Evolutionary conservation across 768 basidiomycete genomes (phyloP).

Genomic region (Calocybe indica): DNA sequence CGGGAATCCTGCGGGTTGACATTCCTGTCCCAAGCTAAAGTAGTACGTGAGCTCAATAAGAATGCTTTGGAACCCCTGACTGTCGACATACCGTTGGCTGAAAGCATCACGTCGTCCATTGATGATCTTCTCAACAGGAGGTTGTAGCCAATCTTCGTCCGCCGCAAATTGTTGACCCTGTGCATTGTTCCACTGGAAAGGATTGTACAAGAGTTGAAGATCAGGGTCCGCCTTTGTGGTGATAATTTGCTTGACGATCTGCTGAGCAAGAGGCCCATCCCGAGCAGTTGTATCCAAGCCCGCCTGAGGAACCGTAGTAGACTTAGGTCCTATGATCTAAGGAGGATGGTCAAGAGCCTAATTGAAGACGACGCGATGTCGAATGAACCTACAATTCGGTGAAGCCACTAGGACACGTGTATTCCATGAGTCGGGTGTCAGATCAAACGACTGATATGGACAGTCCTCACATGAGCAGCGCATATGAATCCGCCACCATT

Average conservation of each 20-base stretch:
- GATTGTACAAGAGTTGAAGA: conserved; percentile 39
- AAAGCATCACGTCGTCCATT: conserved; percentile 47
- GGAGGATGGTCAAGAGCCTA: conserved; percentile 1
- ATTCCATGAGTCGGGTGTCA: too few species aligned
- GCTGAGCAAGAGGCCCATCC: conserved; percentile 41
- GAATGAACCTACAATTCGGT: conserved; percentile 30
- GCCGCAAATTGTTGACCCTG: conserved; percentile 36
- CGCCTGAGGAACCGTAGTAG: conserved; percentile 47
- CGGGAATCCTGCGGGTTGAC: conserved; percentile 24
- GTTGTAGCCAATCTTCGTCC: conserved; percentile 40
- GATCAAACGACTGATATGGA: background rate
- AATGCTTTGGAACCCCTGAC: background rate
- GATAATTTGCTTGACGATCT: conserved; percentile 39
- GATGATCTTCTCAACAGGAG: conserved; percentile 32
- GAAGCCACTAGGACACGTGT: conserved; percentile 30
- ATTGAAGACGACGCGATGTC: background rate
- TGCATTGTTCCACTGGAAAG: conserved; percentile 40
- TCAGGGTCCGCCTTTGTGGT: conserved; percentile 38
- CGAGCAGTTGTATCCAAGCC: conserved; percentile 47
- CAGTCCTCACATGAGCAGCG: conserved; percentile 43
- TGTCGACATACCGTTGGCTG: conserved; percentile 33
- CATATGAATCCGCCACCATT: conserved; percentile 55
- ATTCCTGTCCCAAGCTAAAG: conserved; percentile 39
- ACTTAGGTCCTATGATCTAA: conserved; percentile 46
- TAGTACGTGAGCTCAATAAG: background rate